Evolutionary conservation across 768 basidiomycete species (phyloP).

Genomic region (Tylopilus vinaceipallidus): DNA sequence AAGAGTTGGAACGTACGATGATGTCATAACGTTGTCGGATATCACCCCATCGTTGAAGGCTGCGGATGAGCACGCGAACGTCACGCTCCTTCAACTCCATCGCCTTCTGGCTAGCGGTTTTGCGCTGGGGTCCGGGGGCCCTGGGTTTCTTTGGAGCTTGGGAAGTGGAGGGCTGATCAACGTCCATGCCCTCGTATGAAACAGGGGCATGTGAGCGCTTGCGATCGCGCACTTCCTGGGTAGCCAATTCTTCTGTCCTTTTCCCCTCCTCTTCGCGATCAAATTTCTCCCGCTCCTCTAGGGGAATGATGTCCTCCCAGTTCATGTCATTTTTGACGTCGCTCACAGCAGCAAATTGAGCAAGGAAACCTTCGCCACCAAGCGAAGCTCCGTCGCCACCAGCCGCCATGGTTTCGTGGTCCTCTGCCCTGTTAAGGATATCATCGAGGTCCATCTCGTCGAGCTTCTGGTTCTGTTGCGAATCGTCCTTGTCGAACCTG

Average conservation of each 20-base stretch:
- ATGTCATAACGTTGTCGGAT: constrained; percentile 91
- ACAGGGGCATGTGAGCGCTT: constrained; percentile 86
- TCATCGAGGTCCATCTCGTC: constrained; percentile 99
- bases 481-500: constrained; percentile 97
- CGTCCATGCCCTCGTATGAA: constrained; percentile 94
- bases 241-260: constrained; percentile 66
- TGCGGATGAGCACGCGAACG: constrained; percentile 90
- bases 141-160: constrained; percentile 75
- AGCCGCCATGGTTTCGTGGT: constrained; percentile 89
- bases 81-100: constrained; percentile 98
- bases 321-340: constrained; percentile 98
- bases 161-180: constrained; percentile 64
- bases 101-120: constrained; percentile 90
- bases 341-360: constrained; percentile 92
- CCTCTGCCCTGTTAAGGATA: constrained; percentile 94
- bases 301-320: constrained; percentile 99
- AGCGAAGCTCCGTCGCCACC: constrained; percentile 85
- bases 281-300: constrained; percentile 82
- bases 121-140: constrained; percentile 68
- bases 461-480: constrained; percentile 88
- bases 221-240: constrained; percentile 67
- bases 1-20: constrained; percentile 61
- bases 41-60: constrained; percentile 97
- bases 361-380: constrained; percentile 96
- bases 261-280: constrained; percentile 79